Base-by-base conservation (phyloP, 345 rosid genomes). In the Isatis tinctoria region DNA sequence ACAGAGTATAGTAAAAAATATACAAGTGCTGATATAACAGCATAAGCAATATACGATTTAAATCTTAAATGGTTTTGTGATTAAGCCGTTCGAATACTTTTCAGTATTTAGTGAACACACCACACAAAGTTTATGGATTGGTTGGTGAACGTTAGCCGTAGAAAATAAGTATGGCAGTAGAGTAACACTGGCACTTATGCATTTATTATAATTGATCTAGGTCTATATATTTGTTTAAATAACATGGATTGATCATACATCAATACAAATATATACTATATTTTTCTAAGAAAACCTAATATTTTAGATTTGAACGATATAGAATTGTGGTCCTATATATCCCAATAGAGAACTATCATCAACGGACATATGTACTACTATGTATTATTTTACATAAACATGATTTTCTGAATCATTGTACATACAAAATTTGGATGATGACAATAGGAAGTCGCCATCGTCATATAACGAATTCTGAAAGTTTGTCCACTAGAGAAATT, bases 341-440 rank as follows among this genome's bases (percentile, higher is more conserved):
- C 20, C 16, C 72, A 74, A 57, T 74, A 47, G 51, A 65, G 51
- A 64, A 74, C 6, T 17, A 47, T 43, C 16, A 33, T 12, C 27
- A 6, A 37, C 10, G 6, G 27, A 67, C 53, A 1, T 37, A 58
- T 18, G 73, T 48, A 39, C n/a, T n/a, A n/a, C n/a, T 22, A 66
- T 65, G 10, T 3, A 40, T 24, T 74, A 47, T 18, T 63, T 28
- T 36, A 66, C 14, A 67, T 48, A 13, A 58, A 48, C 61, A 66
- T 66, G 36, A 67, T 58, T 59, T 66, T 59, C 78, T 59, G 78
- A 59, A 59, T 67, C 78, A 36, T 47, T 16, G 33, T 66, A 57
- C 60, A 57, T 74, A 47, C 49, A 48, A 30, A 74, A 22, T 24
- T 17, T 47, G 39, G 22, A 47, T 58, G 39, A 45, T 56, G 56